These are phyloP conservation scores for Hyphopichia buzzinii DNA, from an alignment of 1,139 yeast species.

Conservation along the genomic window DNA sequence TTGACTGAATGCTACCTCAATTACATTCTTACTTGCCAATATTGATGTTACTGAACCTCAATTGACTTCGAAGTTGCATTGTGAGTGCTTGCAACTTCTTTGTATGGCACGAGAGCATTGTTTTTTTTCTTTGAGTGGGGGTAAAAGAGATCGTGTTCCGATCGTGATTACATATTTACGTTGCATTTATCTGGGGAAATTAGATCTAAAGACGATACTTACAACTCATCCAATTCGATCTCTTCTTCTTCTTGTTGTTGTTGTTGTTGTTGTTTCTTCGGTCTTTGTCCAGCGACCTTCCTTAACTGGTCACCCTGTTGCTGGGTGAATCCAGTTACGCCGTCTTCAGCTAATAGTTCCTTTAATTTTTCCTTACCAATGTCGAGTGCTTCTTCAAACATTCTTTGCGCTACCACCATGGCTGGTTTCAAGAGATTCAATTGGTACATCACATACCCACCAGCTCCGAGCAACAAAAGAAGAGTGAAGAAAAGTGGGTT, in stretches of 20 bases:
- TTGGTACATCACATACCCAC: slow-evolving; percentile 63
- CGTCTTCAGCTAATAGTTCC: slow-evolving; percentile 43
- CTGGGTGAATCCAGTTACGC: slow-evolving; percentile 10
- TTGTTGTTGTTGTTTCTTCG: slow-evolving; percentile 5
- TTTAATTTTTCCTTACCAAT: slow-evolving; percentile 60
- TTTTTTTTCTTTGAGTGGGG: too few species aligned
- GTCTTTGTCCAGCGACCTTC: slow-evolving; percentile 14
- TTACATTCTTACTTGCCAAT: too few species aligned
- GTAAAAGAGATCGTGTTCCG: too few species aligned
- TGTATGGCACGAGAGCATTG: too few species aligned
- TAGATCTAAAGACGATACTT: too few species aligned
- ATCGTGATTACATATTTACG: too few species aligned
- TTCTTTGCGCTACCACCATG: slow-evolving; percentile 53
- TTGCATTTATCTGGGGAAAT: too few species aligned
- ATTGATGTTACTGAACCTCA: too few species aligned
- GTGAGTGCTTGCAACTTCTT: too few species aligned
- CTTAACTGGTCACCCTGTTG: slow-evolving; percentile 23
- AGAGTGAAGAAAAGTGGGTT: slow-evolving; percentile 77
- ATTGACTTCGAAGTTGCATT: too few species aligned
- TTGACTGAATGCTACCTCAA: too few species aligned
- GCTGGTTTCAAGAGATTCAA: slow-evolving; percentile 79
- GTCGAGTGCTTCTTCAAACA: slow-evolving; percentile 54
- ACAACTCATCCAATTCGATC: slow-evolving; percentile 16
- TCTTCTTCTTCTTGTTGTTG: slow-evolving; percentile 7
- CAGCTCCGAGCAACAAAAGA: slow-evolving; percentile 55